Evolutionary conservation across 495 filamentous ascomycete species (phyloP), one percentile per base, ranked within the genome.

Genomic region (Tricharina praecox): DNA sequence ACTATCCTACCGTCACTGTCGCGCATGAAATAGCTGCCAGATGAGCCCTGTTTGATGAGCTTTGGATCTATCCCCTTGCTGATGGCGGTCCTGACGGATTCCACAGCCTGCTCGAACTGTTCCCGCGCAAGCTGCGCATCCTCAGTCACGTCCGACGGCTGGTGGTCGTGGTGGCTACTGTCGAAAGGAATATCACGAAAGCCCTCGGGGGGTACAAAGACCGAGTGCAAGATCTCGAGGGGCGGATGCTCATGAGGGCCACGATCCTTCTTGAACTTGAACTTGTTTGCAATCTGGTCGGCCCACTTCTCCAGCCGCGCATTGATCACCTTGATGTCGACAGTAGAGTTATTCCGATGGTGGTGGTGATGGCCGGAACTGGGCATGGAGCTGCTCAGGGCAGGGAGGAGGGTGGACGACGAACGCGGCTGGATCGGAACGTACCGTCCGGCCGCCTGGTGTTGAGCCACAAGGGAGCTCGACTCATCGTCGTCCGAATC

Each of bases 271-370:
- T 78, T 76, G 55, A 86, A 83, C 67, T 93, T 96, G 74, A 97
- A 96, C 56, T 92, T 92, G 53, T 81, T 82, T 23, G 92, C 88
- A 56, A 99, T 96, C 67, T 99, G 88, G 53, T 94, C 88, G 33
- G 92, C 92, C 90, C 90, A 99, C 54, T 82, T 71, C 62, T 99
- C 90, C 16, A 99, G 69, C 39, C 90, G 76, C 47, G 90, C 87
- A 66, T 99, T 99, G 63, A 99, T 95, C 50, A 88, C 90, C 64
- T 96, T 96, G 56, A 99, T 87, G 62, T 99, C 90, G 9, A 96
- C 90, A 3, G 85, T 87, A 23, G 85, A 85, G 59, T 85, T 93
- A 49, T 85, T 79, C 52, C 78, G 70, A 9, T 11, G 1, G n/a
- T 28, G 43, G 5, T 11, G 33, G 16, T 15, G 26, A 44, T 44